Conservation (phyloP, 78 protist genomes). For the Isochrysis galbana region DNA sequence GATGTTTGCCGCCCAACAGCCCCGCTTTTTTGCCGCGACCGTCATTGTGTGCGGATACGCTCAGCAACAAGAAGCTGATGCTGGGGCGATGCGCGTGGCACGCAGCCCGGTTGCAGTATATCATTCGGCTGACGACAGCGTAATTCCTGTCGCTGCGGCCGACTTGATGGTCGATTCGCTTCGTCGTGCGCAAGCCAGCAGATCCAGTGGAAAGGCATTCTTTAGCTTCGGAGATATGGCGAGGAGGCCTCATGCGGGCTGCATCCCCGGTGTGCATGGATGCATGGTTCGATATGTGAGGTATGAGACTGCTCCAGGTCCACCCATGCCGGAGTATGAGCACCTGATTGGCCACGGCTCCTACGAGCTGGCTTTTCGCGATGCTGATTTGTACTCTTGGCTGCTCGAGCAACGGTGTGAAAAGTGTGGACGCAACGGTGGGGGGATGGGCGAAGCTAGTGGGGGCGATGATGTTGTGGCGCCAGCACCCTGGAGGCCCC, state of each 20-base stretch:
- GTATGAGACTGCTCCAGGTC: not conserved
- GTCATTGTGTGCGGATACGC: not conserved
- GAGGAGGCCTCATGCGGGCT: too few relatives aligned
- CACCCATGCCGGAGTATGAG: not conserved
- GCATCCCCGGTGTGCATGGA: too few relatives aligned
- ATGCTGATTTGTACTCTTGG: not conserved
- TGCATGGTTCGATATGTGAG: not conserved
- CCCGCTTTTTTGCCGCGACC: not conserved
- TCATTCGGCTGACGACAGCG: not conserved
- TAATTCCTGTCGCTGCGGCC: not conserved
- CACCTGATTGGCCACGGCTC: not conserved
- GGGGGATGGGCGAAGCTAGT: too few relatives aligned
- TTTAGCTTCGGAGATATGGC: too few relatives aligned
- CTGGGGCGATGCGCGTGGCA: not conserved
- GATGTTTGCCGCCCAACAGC: not conserved
- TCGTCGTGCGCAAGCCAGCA: not conserved
- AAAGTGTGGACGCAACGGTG: not conserved
- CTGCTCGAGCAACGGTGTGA: not conserved
- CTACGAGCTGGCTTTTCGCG: not conserved
- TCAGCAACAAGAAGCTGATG: not conserved
- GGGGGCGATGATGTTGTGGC: too few relatives aligned
- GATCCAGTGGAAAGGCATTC: too few relatives aligned
- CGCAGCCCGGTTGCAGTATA: not conserved
- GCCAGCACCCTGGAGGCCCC: too few relatives aligned
- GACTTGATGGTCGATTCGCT: not conserved